Evolutionary conservation across 192 early-diverging fungal genomes (phyloP), one percentile per base, ranked within the genome.

Genomic region (Funneliformis geosporum): DNA sequence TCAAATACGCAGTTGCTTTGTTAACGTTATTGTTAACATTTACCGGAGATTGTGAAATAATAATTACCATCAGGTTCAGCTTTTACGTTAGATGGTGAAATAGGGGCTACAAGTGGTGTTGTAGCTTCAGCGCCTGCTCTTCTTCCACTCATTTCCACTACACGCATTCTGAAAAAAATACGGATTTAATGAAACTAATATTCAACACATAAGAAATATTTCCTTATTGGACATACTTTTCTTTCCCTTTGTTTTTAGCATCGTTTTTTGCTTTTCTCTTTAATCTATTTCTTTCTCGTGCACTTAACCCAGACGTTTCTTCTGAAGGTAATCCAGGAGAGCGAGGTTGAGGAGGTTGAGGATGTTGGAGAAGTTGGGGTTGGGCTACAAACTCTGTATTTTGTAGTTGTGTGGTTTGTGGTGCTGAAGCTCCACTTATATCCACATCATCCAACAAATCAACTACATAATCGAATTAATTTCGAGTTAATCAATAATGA

Each of bases 391-490:
- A 59, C 9, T 80, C 83, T 25, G 81, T 77, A 60, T 83, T 79
- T 21, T 83, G 79, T 11, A 77, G 28, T 39, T 78, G 60, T 14
- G 60, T 50, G 59, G 73, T 27, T 59, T 76, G 78, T 80, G 78
- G 80, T 61, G 60, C 80, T 75, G 84, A 76, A 60, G 47, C 80
- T 0, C 82, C 76, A 25, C 46, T 84, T n/a, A 95, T 82, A 83
- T 97, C 97, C 0, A 85, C 80, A 75, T 99, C 97, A 47, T 94
- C 93, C 39, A 98, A 83, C 38, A 99, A 84, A 59, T 98, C 96
- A 16, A 94, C 92, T 93, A 77, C 28, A 70, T 60, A 79, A 14
- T 64, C 12, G 9, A 75, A 62, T 28, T 60, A 72, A n/a, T 55
- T 55, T 7, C 21, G 16, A 55, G 50, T 55, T 21, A 55, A 55